Evolutionary conservation across 208 protist genomes (phyloP).

Genomic region (Porcisia hertigi): DNA sequence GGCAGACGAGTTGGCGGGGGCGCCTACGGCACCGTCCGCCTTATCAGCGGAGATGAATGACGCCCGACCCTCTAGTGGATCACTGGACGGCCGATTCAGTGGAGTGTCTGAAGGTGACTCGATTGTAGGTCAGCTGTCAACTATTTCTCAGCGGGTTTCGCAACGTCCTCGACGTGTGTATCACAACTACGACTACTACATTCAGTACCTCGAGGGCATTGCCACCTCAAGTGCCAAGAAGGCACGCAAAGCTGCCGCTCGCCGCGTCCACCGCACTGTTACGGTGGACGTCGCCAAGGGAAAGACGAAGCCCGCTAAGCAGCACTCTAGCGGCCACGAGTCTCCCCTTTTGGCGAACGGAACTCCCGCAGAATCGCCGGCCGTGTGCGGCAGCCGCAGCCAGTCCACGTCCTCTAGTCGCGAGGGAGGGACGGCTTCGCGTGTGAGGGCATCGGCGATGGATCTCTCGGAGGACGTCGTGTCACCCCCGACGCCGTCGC

Average conservation of each 20-base stretch:
- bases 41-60: slow-evolving; percentile 5
- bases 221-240: slow-evolving; percentile 36
- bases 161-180: slow-evolving; percentile 31
- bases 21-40: slow-evolving; percentile 1
- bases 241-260: slow-evolving; percentile 12
- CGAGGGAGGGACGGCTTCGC: background rate
- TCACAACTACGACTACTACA: slow-evolving; percentile 46
- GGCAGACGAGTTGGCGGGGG: slow-evolving; percentile 2
- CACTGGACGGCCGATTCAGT: slow-evolving; percentile 15
- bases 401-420: background rate
- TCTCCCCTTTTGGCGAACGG: background rate
- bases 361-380: background rate
- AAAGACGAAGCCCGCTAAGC: background rate
- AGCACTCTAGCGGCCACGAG: background rate
- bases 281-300: slow-evolving; percentile 16
- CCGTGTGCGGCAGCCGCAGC: background rate
- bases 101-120: slow-evolving; percentile 20
- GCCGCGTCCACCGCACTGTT: slow-evolving; percentile 22
- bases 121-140: slow-evolving; percentile 23
- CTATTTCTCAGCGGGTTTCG: slow-evolving; percentile 49
- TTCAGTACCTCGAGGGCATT: slow-evolving; percentile 39
- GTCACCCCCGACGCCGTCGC: slow-evolving; percentile 3
- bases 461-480: background rate
- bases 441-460: background rate
- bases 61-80: slow-evolving; percentile 10